These are phyloP conservation scores for Amaranthus hypochondriacus DNA, from an alignment of 148 eudicot species.

Conservation along the genomic window DNA sequence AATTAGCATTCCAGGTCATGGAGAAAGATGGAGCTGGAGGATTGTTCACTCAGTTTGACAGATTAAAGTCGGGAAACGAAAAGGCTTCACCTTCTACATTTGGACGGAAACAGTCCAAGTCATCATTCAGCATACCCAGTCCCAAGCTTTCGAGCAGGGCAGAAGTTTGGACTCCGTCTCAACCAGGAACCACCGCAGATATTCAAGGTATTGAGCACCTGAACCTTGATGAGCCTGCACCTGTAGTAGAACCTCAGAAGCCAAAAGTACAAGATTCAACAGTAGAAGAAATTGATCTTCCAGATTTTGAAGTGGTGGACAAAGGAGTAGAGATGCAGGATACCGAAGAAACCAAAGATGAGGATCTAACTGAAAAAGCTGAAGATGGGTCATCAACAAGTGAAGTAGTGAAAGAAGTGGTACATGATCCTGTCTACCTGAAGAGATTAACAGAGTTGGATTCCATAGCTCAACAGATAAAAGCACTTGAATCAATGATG, in stretches of 20 bases:
- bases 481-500: slow-evolving; percentile 89
- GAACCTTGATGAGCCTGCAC: slow-evolving; percentile 79
- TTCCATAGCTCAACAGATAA: slow-evolving; percentile 84
- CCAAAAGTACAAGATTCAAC: slow-evolving; percentile 38
- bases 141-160: slow-evolving; percentile 58
- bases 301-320: slow-evolving; percentile 80
- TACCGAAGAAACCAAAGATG: slow-evolving; percentile 29
- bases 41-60: slow-evolving; percentile 46
- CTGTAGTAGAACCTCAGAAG: slow-evolving; percentile 37
- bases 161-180: slow-evolving; percentile 73
- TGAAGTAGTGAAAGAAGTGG: slow-evolving; percentile 89
- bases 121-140: slow-evolving; percentile 86
- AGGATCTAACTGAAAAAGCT: slow-evolving; percentile 30
- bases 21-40: slow-evolving; percentile 87
- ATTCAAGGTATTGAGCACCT: slow-evolving; percentile 71
- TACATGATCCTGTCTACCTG: slow-evolving; percentile 58
- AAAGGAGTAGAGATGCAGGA: slow-evolving; percentile 73
- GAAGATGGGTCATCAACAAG: slow-evolving; percentile 56
- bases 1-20: slow-evolving; percentile 88
- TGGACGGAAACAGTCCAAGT: slow-evolving; percentile 71
- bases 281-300: slow-evolving; percentile 53
- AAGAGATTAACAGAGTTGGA: slow-evolving; percentile 76
- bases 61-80: slow-evolving; percentile 27
- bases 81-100: slow-evolving; percentile 37
- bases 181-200: slow-evolving; percentile 39